phyloP scores from a whole-genome alignment of 192 early-diverging fungal species.

The Linnemannia hyalina region DNA sequence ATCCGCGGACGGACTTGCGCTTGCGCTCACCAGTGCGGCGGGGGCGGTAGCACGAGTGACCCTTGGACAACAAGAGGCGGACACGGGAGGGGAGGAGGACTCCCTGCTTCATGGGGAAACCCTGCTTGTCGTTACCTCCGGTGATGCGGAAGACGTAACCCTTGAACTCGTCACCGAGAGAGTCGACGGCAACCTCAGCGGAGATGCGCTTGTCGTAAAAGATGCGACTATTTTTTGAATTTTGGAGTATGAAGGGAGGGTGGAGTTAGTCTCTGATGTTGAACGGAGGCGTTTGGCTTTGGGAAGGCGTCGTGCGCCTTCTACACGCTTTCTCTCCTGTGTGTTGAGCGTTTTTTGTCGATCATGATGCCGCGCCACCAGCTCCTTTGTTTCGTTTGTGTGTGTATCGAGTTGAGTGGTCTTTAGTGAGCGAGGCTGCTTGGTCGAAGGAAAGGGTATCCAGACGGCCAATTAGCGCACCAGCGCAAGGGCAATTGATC shows the following conservation, averaged over 20 bases:
- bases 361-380: background rate
- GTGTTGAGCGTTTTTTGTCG: background rate
- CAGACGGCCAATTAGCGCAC: background rate
- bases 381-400: background rate
- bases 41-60: conserved; percentile 99
- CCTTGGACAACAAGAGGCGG: conserved; percentile 86
- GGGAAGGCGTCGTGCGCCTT: background rate
- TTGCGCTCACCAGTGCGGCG: conserved; percentile 98
- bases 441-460: background rate
- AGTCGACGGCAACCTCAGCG: conserved; percentile 92
- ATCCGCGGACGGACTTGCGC: conserved; percentile 99
- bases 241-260: background rate
- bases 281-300: background rate
- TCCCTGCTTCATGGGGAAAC: conserved; percentile 99
- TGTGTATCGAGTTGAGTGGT: background rate
- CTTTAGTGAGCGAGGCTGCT: background rate
- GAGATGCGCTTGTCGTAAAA: conserved; percentile 99
- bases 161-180: conserved; percentile 98
- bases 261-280: background rate
- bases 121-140: conserved; percentile 99
- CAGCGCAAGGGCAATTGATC: background rate
- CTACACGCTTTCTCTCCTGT: background rate
- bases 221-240: conserved; percentile 73
- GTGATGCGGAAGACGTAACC: conserved; percentile 99
- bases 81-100: conserved; percentile 82